Conservation (phyloP, 2,329 filamentous ascomycete genomes). For the Fusarium oligoseptatum region DNA sequence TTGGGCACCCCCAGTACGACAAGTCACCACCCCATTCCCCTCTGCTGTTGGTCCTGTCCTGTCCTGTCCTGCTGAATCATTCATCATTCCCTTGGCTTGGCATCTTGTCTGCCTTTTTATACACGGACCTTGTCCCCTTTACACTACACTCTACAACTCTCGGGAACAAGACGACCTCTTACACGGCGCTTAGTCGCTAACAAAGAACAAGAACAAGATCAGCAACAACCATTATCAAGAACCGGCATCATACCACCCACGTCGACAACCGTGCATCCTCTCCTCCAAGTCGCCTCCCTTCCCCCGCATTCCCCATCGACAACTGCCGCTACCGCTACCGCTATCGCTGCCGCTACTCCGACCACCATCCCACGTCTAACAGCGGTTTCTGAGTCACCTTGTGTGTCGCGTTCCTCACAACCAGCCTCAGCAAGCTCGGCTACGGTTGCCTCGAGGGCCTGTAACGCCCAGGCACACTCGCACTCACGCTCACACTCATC, state of each 20-base stretch:
- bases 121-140: slow-evolving; percentile 5
- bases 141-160: slow-evolving; percentile 17
- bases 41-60: slow-evolving; percentile 12
- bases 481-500: slow-evolving; percentile 8
- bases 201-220: slow-evolving; percentile 16
- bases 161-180: slow-evolving; percentile 11
- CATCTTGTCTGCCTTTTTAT: background rate
- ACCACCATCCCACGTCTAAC: slow-evolving; percentile 25
- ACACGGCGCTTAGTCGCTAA: slow-evolving; percentile 21
- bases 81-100: background rate
- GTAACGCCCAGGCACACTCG: slow-evolving; percentile 31
- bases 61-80: background rate
- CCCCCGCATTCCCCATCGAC: slow-evolving; percentile 42
- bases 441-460: slow-evolving; percentile 34
- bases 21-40: slow-evolving; percentile 21
- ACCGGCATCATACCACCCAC: slow-evolving; percentile 40
- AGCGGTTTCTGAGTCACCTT: slow-evolving; percentile 22
- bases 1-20: slow-evolving; percentile 28
- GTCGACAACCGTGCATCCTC: slow-evolving; percentile 37
- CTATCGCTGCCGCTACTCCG: slow-evolving; percentile 27
- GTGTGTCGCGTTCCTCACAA: slow-evolving; percentile 19
- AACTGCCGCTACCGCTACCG: slow-evolving; percentile 36
- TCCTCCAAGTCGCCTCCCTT: slow-evolving; percentile 35
- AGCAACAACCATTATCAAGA: slow-evolving; percentile 21
- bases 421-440: slow-evolving; percentile 16